phyloP scores from a whole-genome alignment of 2,329 filamentous ascomycete species.

The Sclerotinia trifoliorum region DNA sequence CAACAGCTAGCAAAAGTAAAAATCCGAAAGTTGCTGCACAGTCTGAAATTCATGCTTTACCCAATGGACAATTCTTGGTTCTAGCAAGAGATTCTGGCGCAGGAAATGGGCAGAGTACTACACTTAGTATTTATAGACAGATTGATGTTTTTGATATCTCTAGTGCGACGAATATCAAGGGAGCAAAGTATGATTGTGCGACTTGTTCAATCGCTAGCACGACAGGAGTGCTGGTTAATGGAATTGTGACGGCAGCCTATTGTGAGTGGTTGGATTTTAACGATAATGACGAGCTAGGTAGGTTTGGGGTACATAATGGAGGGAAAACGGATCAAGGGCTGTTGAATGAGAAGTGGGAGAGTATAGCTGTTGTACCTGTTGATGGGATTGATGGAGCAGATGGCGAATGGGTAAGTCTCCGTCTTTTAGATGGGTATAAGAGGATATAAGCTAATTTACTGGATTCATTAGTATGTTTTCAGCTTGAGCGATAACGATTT shows the following conservation, averaged over 20 bases:
- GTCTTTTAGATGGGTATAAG: too few species aligned
- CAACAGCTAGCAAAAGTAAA: slow-evolving; percentile 44
- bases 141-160: slow-evolving; percentile 67
- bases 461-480: slow-evolving; percentile 52
- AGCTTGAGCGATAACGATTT: slow-evolving; percentile 72
- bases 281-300: slow-evolving; percentile 59
- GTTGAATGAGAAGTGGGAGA: slow-evolving; percentile 78
- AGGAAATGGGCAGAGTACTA: slow-evolving; percentile 55
- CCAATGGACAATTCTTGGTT: slow-evolving; percentile 63
- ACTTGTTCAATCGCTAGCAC: slow-evolving; percentile 41
- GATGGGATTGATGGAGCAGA: slow-evolving; percentile 47
- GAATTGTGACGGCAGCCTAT: slow-evolving; percentile 58
- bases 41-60: slow-evolving; percentile 66
- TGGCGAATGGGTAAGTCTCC: slow-evolving; percentile 51
- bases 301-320: slow-evolving; percentile 68
- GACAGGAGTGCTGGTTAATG: slow-evolving; percentile 53
- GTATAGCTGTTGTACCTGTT: slow-evolving; percentile 60
- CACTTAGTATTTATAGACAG: slow-evolving; percentile 62
- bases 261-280: slow-evolving; percentile 70
- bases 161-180: slow-evolving; percentile 59
- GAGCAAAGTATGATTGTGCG: slow-evolving; percentile 42
- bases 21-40: slow-evolving; percentile 59
- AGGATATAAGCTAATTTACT: not conserved
- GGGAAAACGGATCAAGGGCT: slow-evolving; percentile 56
- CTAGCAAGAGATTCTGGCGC: slow-evolving; percentile 61